Evolutionary conservation across 192 early-diverging fungal species (phyloP).

Genomic region (Podila horticola): DNA sequence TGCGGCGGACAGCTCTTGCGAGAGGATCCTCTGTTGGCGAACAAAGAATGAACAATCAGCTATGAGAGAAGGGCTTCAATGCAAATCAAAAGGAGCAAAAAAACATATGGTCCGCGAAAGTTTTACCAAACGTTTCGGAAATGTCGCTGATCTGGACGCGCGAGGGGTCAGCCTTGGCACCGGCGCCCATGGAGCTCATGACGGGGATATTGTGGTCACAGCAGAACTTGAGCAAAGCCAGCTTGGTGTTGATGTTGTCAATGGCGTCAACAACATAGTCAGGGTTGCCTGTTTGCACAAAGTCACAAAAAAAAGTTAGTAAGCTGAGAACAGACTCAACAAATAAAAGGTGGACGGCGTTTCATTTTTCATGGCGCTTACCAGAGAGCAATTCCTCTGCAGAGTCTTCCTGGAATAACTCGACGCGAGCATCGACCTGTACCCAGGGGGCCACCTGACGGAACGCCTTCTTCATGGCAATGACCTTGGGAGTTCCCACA

Average conservation of each 20-base stretch:
- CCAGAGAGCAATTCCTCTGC: conserved; percentile 79
- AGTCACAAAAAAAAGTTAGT: too few relatives aligned
- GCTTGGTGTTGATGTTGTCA: conserved; percentile 96
- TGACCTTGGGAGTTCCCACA: conserved; percentile 90
- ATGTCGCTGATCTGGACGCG: conserved; percentile 97
- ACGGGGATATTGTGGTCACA: conserved; percentile 76
- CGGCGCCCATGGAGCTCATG: conserved; percentile 96
- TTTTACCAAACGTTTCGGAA: conserved; percentile 83
- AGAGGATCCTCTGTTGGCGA: conserved; percentile 87
- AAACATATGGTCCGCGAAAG: background rate
- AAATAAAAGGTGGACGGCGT: background rate
- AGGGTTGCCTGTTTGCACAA: conserved; percentile 52
- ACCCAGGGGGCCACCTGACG: conserved; percentile 81
- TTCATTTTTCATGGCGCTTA: conserved; percentile 24
- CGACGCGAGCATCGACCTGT: conserved; percentile 78
- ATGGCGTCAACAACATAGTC: conserved; percentile 91
- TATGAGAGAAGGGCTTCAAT: background rate
- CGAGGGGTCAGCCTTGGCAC: conserved; percentile 97
- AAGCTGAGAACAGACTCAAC: background rate
- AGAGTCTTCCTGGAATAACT: conserved; percentile 76
- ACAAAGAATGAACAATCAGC: background rate
- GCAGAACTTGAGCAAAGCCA: conserved; percentile 91
- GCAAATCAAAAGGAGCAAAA: background rate
- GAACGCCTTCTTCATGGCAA: conserved; percentile 79
- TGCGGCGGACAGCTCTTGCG: conserved; percentile 84